These are phyloP conservation scores for Daedaleopsis sinensis DNA, from an alignment of 768 basidiomycete species.

Conservation along the genomic window DNA sequence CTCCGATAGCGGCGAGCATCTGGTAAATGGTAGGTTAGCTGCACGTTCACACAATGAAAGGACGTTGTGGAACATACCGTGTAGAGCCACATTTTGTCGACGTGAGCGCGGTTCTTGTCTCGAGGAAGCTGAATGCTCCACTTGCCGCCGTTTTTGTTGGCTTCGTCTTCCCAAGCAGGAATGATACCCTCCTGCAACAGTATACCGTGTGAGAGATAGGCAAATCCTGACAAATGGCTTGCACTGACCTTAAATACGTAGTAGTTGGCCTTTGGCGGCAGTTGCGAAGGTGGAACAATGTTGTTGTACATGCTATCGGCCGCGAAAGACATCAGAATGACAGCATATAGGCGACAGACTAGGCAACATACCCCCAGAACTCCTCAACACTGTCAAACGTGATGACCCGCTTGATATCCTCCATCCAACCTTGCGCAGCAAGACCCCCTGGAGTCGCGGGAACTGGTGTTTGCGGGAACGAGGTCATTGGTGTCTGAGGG, in stretches of 20 bases:
- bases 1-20: conserved; percentile 99
- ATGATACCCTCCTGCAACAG: conserved; percentile 83
- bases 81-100: conserved; percentile 98
- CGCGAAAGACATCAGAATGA: conserved; percentile 18
- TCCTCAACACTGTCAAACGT: conserved; percentile 97
- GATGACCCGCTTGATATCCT: conserved; percentile 96
- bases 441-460: conserved; percentile 73
- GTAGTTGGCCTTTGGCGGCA: conserved; percentile 98
- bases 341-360: background rate
- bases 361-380: conserved; percentile 88
- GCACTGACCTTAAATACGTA: conserved; percentile 93
- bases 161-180: conserved; percentile 96
- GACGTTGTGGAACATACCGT: conserved; percentile 57
- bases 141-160: conserved; percentile 97
- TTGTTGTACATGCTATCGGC: conserved; percentile 85
- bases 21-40: conserved; percentile 34
- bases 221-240: conserved; percentile 3
- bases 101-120: conserved; percentile 82
- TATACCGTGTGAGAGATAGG: background rate
- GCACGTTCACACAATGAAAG: too few species aligned
- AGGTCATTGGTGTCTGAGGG: conserved; percentile 79
- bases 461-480: conserved; percentile 80
- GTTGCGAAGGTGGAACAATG: conserved; percentile 90
- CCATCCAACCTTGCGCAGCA: conserved; percentile 95
- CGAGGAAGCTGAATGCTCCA: conserved; percentile 98